Percentiles rank a stretch among this genome's conserved stretches.
Conservation (phyloP, 2,329 filamentous ascomycete species). For the Penicillium verrucosum region DNA sequence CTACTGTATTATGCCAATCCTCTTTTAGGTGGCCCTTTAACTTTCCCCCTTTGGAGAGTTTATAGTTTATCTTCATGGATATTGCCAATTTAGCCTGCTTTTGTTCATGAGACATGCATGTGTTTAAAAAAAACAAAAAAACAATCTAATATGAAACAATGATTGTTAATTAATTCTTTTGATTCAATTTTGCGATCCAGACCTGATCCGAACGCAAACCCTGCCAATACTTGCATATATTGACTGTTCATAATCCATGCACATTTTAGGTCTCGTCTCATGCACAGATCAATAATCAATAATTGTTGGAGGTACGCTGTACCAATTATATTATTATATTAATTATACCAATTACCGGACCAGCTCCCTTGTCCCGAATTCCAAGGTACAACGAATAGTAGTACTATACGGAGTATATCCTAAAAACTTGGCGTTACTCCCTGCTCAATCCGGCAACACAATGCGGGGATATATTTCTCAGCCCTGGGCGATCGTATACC, state of each 20-base stretch:
- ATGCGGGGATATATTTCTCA: conserved; percentile 2
- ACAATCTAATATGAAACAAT: not conserved
- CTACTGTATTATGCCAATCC: too few species aligned
- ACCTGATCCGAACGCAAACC: not conserved
- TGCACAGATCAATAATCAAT: not conserved
- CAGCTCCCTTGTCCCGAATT: not conserved
- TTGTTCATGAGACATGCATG: not conserved
- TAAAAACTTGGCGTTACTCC: not conserved
- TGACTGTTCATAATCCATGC: not conserved
- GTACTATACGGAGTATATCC: too few species aligned
- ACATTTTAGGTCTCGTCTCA: not conserved
- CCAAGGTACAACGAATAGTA: not conserved
- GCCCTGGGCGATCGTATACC: not conserved
- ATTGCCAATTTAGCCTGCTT: not conserved
- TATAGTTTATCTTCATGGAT: not conserved
- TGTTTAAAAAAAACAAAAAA: not conserved
- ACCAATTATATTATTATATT: not conserved
- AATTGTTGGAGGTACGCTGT: not conserved
- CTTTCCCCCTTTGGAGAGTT: not conserved
- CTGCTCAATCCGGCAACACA: not conserved
- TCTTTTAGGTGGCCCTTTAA: not conserved
- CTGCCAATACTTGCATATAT: not conserved
- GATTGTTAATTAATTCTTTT: not conserved
- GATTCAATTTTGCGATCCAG: not conserved
- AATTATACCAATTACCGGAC: not conserved